These are phyloP conservation scores for Thuidium tamariscinum DNA, from an alignment of 225 moss, liverwort and hornwort species.

Conservation along the genomic window DNA sequence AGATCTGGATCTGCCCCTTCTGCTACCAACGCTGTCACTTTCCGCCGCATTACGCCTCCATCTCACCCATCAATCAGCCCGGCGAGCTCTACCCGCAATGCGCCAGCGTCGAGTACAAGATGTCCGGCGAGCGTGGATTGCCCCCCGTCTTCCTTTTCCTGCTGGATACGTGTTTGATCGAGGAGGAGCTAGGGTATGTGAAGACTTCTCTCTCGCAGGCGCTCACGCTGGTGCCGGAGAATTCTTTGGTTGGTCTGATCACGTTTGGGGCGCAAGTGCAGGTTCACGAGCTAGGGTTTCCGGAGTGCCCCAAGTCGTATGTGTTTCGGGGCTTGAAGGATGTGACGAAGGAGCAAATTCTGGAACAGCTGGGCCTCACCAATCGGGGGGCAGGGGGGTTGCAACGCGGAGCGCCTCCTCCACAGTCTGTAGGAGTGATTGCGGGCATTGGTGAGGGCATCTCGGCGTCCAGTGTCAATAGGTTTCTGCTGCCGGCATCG, in stretches of 20 bases:
- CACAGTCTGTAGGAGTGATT: slow-evolving; percentile 50
- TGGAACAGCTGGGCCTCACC: slow-evolving; percentile 80
- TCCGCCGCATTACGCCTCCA: slow-evolving; percentile 82
- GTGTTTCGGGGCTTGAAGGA: slow-evolving; percentile 91
- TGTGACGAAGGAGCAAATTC: slow-evolving; percentile 90
- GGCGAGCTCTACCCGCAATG: slow-evolving; percentile 88
- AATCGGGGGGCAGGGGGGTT: slow-evolving; percentile 49
- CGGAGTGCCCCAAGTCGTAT: slow-evolving; percentile 91
- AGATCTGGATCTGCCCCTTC: slow-evolving; percentile 99
- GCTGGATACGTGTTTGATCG: slow-evolving; percentile 86
- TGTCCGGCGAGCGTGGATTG: slow-evolving; percentile 61
- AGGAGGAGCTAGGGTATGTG: slow-evolving; percentile 80
- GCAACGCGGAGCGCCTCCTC: slow-evolving; percentile 36
- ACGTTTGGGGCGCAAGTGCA: slow-evolving; percentile 94
- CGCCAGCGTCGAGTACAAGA: slow-evolving; percentile 80
- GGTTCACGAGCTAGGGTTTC: slow-evolving; percentile 95
- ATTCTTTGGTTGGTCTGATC: slow-evolving; percentile 89
- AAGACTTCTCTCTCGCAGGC: slow-evolving; percentile 86
- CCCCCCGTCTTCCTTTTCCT: slow-evolving; percentile 90
- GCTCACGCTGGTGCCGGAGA: slow-evolving; percentile 74
- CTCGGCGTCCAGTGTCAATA: slow-evolving; percentile 60
- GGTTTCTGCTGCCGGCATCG: slow-evolving; percentile 79
- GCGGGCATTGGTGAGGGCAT: slow-evolving; percentile 86
- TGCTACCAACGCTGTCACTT: slow-evolving; percentile 97
- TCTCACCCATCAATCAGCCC: slow-evolving; percentile 69